Base-by-base conservation (phyloP, 805 yeast genomes). In the Pichia cabralensis region DNA sequence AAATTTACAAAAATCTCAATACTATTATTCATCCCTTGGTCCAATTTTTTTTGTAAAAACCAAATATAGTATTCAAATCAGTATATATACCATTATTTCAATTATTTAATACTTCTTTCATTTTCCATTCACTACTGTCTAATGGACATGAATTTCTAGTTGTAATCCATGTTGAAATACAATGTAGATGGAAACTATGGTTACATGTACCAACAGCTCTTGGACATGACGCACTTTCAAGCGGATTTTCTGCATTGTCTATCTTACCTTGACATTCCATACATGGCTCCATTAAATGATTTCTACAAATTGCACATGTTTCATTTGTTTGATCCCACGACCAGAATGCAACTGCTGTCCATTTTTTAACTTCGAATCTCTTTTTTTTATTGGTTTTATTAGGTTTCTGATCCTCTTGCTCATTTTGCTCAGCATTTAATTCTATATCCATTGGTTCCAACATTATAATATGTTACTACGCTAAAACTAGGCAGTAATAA, bases 331-430 rank as follows among this genome's bases (percentile, higher is more conserved):
- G 65, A 62, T 71, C 95, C 98, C 98, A 92, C 1, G 96, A 85
- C 99, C 99, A 92, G 55, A 92, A 85, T n/a, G 97, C 97, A 31
- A 92, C 98, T 0, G 97, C 97, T 11, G 95, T 86, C 97, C 98
- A 89, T 65, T 88, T 92, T 55, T 85, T 83, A 26, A 92, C 88
- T 55, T 89, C 96, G 49, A 92, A 88, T 48, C 83, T 70, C 56
- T 80, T 81, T 62, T 80, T 75, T n/a, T n/a, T 41, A 56, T 55
- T 39, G 50, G 50, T 40, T 61, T n/a, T n/a, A n/a, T n/a, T n/a
- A n/a, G n/a, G n/a, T n/a, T n/a, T n/a, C n/a, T n/a, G n/a, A n/a
- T n/a, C 33, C 10, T 42, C 39, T 34, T 27, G 16, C 15, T 26
- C 30, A 15, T n/a, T 8, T 3, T 26, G 26, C 15, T 19, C 44